These are phyloP conservation scores for Coemansia sp. DNA, from an alignment of 192 early-diverging fungal genomes.

Conservation along the genomic window DNA sequence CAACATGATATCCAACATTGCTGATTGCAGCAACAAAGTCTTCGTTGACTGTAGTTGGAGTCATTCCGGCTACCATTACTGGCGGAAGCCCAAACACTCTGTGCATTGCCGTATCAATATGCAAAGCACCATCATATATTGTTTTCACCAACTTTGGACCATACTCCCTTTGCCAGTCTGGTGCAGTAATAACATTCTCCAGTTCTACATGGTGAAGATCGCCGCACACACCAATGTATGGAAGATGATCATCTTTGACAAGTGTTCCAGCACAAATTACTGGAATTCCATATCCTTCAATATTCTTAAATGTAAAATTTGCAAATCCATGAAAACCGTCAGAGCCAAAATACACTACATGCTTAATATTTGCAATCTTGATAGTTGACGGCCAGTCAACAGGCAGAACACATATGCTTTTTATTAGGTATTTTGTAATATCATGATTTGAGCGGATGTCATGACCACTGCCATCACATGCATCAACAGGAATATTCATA, in stretches of 20 bases:
- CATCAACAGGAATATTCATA: slow-evolving; percentile 62
- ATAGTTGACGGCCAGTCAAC: slow-evolving; percentile 62
- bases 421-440: slow-evolving; percentile 66
- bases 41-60: slow-evolving; percentile 80
- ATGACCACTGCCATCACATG: slow-evolving; percentile 77
- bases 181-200: slow-evolving; percentile 66
- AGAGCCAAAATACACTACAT: slow-evolving; percentile 93
- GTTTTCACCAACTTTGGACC: slow-evolving; percentile 80
- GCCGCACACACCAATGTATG: slow-evolving; percentile 67
- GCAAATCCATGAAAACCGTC: slow-evolving; percentile 81
- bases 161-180: slow-evolving; percentile 84
- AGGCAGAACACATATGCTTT: slow-evolving; percentile 60
- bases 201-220: slow-evolving; percentile 69
- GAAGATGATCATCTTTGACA: slow-evolving; percentile 15
- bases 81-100: slow-evolving; percentile 83
- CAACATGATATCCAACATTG: slow-evolving; percentile 91
- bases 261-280: slow-evolving; percentile 32
- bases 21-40: slow-evolving; percentile 80
- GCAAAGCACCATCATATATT: slow-evolving; percentile 54
- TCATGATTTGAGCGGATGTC: slow-evolving; percentile 61
- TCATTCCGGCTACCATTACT: slow-evolving; percentile 98
- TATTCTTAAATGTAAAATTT: too few relatives aligned
- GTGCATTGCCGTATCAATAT: slow-evolving; percentile 86
- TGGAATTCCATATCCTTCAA: slow-evolving; percentile 82
- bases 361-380: slow-evolving; percentile 59